Conservation (phyloP, 208 protist species). For the Acanthamoeba sp. region DNA sequence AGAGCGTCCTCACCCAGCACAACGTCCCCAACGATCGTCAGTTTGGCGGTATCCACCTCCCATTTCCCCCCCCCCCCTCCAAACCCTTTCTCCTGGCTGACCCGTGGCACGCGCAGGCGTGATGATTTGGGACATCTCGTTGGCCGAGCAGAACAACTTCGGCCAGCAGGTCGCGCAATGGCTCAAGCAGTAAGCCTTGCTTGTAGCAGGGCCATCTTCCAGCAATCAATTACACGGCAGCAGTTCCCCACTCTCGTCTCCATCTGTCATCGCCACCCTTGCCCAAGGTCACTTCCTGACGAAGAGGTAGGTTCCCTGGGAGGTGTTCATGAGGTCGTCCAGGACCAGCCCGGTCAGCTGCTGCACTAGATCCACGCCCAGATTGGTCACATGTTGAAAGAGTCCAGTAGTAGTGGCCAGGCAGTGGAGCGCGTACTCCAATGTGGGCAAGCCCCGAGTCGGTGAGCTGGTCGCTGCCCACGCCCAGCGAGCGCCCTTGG, state of each 20-base stretch:
- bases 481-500: conserved; percentile 11
- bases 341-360: conserved; percentile 48
- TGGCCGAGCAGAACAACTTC: not conserved
- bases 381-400: conserved; percentile 66
- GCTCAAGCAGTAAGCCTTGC: conserved; percentile 14
- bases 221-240: too few species aligned
- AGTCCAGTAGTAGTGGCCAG: too few species aligned
- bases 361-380: conserved; percentile 39
- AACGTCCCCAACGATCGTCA: not conserved
- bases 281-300: conserved; percentile 59
- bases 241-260: too few species aligned
- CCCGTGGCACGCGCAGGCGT: not conserved
- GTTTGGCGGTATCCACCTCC: conserved; percentile 72
- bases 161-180: not conserved
- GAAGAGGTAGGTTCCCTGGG: conserved; percentile 70
- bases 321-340: conserved; percentile 69
- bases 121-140: conserved; percentile 77
- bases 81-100: too few species aligned
- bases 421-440: not conserved
- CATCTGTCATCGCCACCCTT: too few species aligned
- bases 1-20: not conserved
- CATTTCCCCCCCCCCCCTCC: too few species aligned
- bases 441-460: conserved; percentile 34
- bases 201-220: too few species aligned
- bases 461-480: conserved; percentile 45